phyloP scores from a whole-genome alignment of 2,329 filamentous ascomycete genomes.

The Sporothrix brunneoviolacea region DNA sequence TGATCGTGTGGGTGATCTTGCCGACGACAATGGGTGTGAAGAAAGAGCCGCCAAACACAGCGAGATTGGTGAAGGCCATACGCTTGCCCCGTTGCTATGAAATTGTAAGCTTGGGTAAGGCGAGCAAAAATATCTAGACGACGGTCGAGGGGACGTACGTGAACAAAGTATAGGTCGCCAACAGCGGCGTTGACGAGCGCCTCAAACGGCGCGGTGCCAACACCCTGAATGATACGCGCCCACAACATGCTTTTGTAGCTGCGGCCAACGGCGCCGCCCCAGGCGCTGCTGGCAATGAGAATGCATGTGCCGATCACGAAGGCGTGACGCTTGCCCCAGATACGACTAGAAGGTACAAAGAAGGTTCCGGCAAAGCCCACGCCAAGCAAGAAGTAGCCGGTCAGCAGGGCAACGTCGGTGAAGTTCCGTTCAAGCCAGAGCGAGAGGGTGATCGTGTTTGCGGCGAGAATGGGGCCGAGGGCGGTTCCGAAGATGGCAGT shows the following conservation, averaged over 20 bases:
- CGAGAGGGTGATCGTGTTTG: constrained; percentile 74
- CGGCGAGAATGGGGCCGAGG: constrained; percentile 78
- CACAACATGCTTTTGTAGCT: constrained; percentile 68
- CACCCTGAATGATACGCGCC: constrained; percentile 77
- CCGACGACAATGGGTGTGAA: constrained; percentile 84
- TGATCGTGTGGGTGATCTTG: constrained; percentile 68
- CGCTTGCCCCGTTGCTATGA: constrained; percentile 64
- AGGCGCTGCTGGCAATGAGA: constrained; percentile 66
- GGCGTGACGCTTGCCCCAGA: constrained; percentile 88
- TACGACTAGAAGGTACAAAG: constrained; percentile 78
- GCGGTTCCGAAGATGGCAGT: constrained; percentile 77
- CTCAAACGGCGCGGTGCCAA: constrained; percentile 84
- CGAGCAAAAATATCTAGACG: background rate
- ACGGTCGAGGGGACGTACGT: constrained; percentile 35
- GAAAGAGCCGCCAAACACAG: constrained; percentile 51
- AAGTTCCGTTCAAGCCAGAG: constrained; percentile 60
- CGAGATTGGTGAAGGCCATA: constrained; percentile 69
- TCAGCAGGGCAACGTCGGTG: constrained; percentile 72
- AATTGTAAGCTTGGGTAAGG: background rate
- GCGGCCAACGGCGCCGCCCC: constrained; percentile 64
- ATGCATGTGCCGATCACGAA: constrained; percentile 73
- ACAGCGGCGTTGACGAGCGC: constrained; percentile 82
- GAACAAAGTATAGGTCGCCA: constrained; percentile 86
- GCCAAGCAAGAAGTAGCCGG: constrained; percentile 80
- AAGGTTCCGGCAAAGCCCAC: constrained; percentile 75